Percentiles rank a stretch among this genome's conserved stretches.
phyloP scores from a whole-genome alignment of 2,329 filamentous ascomycete genomes.

The Phymatotrichopsis omnivora region DNA sequence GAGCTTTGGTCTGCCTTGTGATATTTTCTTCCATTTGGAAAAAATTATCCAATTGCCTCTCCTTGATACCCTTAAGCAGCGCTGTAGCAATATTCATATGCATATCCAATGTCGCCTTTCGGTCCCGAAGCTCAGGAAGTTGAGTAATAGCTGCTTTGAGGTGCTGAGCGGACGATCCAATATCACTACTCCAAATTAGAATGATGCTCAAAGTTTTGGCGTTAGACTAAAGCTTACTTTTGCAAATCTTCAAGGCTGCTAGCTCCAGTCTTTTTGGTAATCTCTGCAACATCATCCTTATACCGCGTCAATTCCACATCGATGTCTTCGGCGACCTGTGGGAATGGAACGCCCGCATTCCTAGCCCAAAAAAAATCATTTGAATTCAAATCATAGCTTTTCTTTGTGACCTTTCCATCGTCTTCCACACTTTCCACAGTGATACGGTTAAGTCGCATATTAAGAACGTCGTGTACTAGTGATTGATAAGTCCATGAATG shows the following conservation, averaged over 20 bases:
- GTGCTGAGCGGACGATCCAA: conserved; percentile 42
- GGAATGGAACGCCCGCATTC: conserved; percentile 83
- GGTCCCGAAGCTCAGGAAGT: conserved; percentile 80
- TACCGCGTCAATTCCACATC: conserved; percentile 88
- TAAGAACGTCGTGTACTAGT: conserved; percentile 53
- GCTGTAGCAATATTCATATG: conserved; percentile 97
- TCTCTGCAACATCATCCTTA: conserved; percentile 86
- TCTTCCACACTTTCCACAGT: conserved; percentile 79
- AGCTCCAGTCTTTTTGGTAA: conserved; percentile 90
- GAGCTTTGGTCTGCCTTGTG: conserved; percentile 78
- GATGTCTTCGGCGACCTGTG: conserved; percentile 92
- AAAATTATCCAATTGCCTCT: conserved; percentile 88
- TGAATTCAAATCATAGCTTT: conserved; percentile 77
- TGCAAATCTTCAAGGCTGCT: conserved; percentile 82
- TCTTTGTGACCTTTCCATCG: conserved; percentile 63
- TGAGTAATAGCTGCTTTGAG: conserved; percentile 91
- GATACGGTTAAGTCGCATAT: conserved; percentile 83
- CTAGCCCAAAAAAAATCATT: conserved; percentile 96
- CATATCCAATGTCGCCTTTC: conserved; percentile 90
- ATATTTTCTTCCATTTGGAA: conserved; percentile 92
- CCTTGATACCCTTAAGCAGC: conserved; percentile 72
- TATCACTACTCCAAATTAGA: conserved; percentile 13
- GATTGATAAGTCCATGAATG: conserved; percentile 67
- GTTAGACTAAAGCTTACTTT: conserved; percentile 17
- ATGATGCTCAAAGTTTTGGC: neutral